Evolutionary conservation across 305 asterid species (phyloP), one percentile per base, ranked within the genome.

Genomic region (Nicotiana rustica): DNA sequence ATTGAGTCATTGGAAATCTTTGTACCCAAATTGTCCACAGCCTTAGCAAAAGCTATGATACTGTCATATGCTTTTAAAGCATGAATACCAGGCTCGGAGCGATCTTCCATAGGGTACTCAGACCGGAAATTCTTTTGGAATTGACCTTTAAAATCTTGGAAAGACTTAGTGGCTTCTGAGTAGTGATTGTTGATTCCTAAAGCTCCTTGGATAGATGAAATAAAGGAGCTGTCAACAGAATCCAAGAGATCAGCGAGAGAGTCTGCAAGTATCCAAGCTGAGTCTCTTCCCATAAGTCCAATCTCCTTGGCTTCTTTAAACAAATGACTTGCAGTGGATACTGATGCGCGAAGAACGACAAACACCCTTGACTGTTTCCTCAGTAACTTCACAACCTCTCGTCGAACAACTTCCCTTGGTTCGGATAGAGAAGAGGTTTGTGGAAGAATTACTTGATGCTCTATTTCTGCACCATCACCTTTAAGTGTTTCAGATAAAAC

Each of bases 51-150:
- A 56, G 87, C 83, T 60, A 71, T 77, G 36, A 88, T 85, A 66
- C 85, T 86, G 76, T 88, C 91, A 66, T 85, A 88, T 35, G 89
- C 90, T 85, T 66, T 83, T 25, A 88, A 59, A 68, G 91, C 86
- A 83, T 86, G 85, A 64, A 85, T 75, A 56, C 90, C 88, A 6
- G 88, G 91, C 69, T 59, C 85, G 2, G 59, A 83, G 33, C 78
- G 61, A 21, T 61, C 84, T 77, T 88, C 91, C 61, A 49, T 66
- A 55, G 87, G 85, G 78, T 78, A 87, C 12, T 88, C 85, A 13
- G 29, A 38, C 31, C 77, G 41, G 41, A 86, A 76, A 35, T 1
- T 77, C 61, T 38, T 83, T 47, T 81, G 80, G 15, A 86, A 88
- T 10, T 80, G 82, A 9, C 10, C 12, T 35, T 66, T 85, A 29